These are phyloP conservation scores for Coemansia sp. DNA, from an alignment of 192 early-diverging fungal species.

Conservation along the genomic window DNA sequence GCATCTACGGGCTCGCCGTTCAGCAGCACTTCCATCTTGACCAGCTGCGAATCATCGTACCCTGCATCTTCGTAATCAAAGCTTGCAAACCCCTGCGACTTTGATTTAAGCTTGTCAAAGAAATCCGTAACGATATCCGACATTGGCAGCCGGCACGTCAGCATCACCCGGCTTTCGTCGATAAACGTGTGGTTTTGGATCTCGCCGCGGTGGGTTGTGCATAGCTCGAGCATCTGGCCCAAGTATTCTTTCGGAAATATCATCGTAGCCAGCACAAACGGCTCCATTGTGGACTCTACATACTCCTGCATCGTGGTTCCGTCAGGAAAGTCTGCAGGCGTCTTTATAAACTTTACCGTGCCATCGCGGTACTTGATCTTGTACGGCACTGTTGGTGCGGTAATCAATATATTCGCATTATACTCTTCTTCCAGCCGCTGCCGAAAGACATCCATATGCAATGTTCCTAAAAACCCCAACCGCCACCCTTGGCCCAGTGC, in stretches of 20 bases:
- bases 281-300: conserved; percentile 74
- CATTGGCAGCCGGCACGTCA: conserved; percentile 86
- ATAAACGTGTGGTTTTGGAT: conserved; percentile 85
- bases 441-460: conserved; percentile 98
- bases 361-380: conserved; percentile 53
- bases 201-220: conserved; percentile 70
- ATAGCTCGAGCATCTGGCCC: conserved; percentile 72
- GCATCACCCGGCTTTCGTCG: conserved; percentile 78
- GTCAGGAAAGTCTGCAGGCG: conserved; percentile 92
- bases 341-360: conserved; percentile 58
- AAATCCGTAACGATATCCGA: conserved; percentile 95
- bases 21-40: conserved; percentile 88
- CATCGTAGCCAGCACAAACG: conserved; percentile 88
- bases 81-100: conserved; percentile 75
- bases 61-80: conserved; percentile 97
- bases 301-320: conserved; percentile 60
- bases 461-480: conserved; percentile 89
- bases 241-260: conserved; percentile 83
- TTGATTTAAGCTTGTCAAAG: conserved; percentile 90
- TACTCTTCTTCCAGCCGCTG: conserved; percentile 94
- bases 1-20: conserved; percentile 93
- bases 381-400: conserved; percentile 90
- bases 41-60: conserved; percentile 80
- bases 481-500: conserved; percentile 96
- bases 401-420: conserved; percentile 85